These are phyloP conservation scores for Epichloe uncinata DNA, from an alignment of 2,329 filamentous ascomycete species.

Conservation along the genomic window DNA sequence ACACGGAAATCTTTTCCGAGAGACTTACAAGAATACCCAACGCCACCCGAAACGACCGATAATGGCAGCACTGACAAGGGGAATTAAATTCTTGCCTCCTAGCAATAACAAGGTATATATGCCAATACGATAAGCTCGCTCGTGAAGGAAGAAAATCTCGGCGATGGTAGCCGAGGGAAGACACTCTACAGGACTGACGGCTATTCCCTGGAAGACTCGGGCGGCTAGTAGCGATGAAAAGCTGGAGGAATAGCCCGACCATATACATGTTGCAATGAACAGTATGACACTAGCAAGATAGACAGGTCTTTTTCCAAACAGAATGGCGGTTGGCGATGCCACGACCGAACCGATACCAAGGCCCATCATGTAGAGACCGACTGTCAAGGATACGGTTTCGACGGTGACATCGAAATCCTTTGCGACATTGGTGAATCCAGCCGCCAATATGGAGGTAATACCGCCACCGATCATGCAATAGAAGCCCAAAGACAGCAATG, in stretches of 20 bases:
- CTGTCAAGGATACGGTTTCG: constrained; percentile 69
- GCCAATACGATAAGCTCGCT: constrained; percentile 82
- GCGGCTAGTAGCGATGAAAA: constrained; percentile 70
- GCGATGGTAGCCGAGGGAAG: constrained; percentile 87
- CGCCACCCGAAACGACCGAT: constrained; percentile 71
- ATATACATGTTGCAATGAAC: constrained; percentile 65
- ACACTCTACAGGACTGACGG: constrained; percentile 83
- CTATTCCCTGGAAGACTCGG: constrained; percentile 75
- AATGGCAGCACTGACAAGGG: constrained; percentile 73
- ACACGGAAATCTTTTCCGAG: neutral
- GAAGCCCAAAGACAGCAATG: constrained; percentile 71
- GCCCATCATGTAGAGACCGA: constrained; percentile 89
- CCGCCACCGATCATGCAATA: constrained; percentile 91
- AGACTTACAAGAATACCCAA: constrained; percentile 71
- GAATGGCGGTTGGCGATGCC: constrained; percentile 78
- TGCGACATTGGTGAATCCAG: constrained; percentile 76
- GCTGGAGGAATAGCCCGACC: constrained; percentile 75
- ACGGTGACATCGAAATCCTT: constrained; percentile 49
- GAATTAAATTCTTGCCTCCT: constrained; percentile 82
- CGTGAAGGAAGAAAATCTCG: constrained; percentile 92
- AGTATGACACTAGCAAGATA: constrained; percentile 66
- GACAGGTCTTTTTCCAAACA: constrained; percentile 82
- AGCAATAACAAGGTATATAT: constrained; percentile 85
- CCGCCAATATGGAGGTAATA: constrained; percentile 80
- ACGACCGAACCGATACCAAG: constrained; percentile 74